Conservation (phyloP, 257 asterid genomes). For the Catharanthus roseus region DNA sequence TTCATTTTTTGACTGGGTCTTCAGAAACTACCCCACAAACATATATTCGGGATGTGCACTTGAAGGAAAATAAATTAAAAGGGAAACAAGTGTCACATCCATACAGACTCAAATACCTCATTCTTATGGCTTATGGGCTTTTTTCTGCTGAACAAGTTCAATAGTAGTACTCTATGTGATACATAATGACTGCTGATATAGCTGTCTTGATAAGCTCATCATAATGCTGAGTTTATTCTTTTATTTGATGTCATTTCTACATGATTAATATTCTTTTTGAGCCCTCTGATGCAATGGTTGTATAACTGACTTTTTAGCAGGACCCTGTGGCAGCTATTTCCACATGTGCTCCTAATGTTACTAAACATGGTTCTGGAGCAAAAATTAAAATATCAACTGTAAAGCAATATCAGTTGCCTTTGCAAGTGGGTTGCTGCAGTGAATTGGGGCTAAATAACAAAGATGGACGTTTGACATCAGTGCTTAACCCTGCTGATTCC, state of each 20-base stretch:
- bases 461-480: constrained; percentile 36
- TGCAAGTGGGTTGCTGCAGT: constrained; percentile 31
- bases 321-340: constrained; percentile 40
- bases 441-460: constrained; percentile 19
- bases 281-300: constrained; percentile 7
- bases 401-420: constrained; percentile 31
- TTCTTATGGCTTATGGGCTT: background rate
- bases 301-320: constrained; percentile 30
- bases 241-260: background rate
- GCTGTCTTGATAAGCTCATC: background rate
- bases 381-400: constrained; percentile 73
- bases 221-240: background rate
- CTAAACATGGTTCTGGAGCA: constrained; percentile 59
- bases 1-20: no score
- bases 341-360: constrained; percentile 34
- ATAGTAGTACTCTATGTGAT: background rate
- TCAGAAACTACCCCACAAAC: no score
- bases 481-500: constrained; percentile 63
- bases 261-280: background rate
- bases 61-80: no score
- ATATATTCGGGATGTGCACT: no score
- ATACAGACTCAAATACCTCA: background rate
- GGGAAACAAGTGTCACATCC: background rate
- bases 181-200: background rate
- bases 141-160: background rate